Base-by-base conservation (phyloP, 129 eudicot species). In the Heracleum sosnowskyi region DNA sequence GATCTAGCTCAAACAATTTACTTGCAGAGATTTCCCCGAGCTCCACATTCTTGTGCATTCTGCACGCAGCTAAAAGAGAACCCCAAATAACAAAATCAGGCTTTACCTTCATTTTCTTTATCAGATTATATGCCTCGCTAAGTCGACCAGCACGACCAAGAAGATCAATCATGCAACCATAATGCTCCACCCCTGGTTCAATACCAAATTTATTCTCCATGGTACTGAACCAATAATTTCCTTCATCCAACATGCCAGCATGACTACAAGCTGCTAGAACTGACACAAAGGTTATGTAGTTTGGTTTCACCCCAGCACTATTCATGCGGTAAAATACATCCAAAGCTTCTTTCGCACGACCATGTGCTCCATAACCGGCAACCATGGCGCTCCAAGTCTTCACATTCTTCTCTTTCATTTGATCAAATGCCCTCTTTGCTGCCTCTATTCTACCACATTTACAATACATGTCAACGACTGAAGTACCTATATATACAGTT, bases 301-400 rank as follows among this genome's bases (percentile, higher is more conserved):
- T 86, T 49, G 89, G 89, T 71, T 83, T 82, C 12, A 80, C 51
- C 11, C 89, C 86, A 26, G 78, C 28, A 1, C 37, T 76, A 35
- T 80, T 86, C 89, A 86, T 83, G 33, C 75, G 47, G 17, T 79
- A 80, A 41, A 86, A 75, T 20, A 86, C 76, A 34, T 83, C 72
- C 17, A 86, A 84, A 15, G 89, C 89, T 80, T 86, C 89, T 40
- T 15, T 83, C 33, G 84, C 84, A 64, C 42, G 80, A 10, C 89
- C 89, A 41, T 86, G 86, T 79, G 81, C 83, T 73, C 89, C 89
- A 46, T 83, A 86, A 31, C 92, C 89, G 41, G 85, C 82, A 73
- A 88, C 84, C 89, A 88, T 76, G 34, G 87, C 87, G 69, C 87
- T 78, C 92, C 92, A 88, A 28, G 87, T 62, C 41, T 83, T 86